These are phyloP conservation scores for Chaetomiaceae sp. DNA, from an alignment of 2,329 filamentous ascomycete genomes.

Conservation along the genomic window DNA sequence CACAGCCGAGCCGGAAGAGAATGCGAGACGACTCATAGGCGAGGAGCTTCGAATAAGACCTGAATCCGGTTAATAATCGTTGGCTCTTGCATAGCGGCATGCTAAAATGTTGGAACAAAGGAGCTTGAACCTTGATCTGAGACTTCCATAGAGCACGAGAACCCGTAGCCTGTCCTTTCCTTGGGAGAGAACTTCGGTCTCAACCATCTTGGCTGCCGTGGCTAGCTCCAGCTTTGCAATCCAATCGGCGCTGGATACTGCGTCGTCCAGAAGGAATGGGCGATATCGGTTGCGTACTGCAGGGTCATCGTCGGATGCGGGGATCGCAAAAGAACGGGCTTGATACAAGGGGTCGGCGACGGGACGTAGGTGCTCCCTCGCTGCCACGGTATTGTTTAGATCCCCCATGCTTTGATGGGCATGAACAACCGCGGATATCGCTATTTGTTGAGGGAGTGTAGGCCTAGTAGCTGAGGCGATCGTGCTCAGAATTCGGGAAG, in stretches of 20 bases:
- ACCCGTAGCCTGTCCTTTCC: constrained; percentile 1
- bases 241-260: constrained; percentile 1
- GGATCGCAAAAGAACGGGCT: neutral
- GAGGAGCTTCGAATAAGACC: constrained; percentile 2
- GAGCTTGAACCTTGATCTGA: neutral
- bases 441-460: neutral
- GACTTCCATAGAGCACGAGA: constrained; percentile 1
- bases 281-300: neutral
- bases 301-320: neutral
- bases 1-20: constrained; percentile 6
- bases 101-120: neutral
- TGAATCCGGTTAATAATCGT: neutral
- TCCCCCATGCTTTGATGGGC: constrained; percentile 8
- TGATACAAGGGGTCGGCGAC: neutral
- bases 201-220: neutral
- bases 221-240: neutral
- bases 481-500: no score
- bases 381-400: constrained; percentile 5
- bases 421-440: neutral
- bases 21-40: constrained; percentile 3
- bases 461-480: no score
- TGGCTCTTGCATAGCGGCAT: neutral
- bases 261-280: constrained; percentile 1
- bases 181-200: neutral
- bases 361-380: neutral